Evolutionary conservation across 768 basidiomycete genomes (phyloP).

Genomic region (Collybiopsis luxurians): DNA sequence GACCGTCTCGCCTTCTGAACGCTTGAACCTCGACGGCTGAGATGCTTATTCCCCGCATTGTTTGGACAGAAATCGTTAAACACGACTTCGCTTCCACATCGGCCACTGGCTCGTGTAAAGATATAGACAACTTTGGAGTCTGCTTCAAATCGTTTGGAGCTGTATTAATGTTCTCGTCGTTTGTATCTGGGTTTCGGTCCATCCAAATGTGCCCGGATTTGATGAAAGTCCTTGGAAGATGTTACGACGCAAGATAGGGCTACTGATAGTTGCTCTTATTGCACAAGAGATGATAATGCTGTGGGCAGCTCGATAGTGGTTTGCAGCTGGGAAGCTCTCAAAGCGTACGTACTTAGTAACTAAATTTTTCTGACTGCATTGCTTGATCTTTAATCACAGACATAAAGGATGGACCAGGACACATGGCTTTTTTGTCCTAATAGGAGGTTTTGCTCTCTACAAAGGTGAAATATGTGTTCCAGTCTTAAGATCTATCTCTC

Average conservation of each 20-base stretch:
- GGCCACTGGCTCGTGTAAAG: no score
- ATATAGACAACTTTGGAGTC: no score
- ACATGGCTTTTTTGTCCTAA: constrained; percentile 11
- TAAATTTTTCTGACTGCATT: no score
- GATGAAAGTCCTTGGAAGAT: neutral
- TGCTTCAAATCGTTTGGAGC: constrained; percentile 10
- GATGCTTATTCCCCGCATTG: no score
- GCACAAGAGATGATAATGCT: constrained; percentile 9
- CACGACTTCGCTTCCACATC: no score
- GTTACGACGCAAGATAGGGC: neutral
- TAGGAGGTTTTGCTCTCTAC: constrained; percentile 16
- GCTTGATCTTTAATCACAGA: no score
- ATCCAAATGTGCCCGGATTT: constrained; percentile 5
- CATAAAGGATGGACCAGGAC: neutral
- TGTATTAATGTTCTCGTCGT: neutral
- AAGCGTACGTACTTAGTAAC: neutral
- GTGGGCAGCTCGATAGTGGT: constrained; percentile 12
- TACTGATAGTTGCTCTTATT: neutral
- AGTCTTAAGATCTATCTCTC: neutral
- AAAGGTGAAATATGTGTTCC: neutral
- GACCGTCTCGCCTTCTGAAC: no score
- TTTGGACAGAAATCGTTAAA: no score
- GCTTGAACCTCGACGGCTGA: no score
- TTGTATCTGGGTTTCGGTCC: constrained; percentile 7
- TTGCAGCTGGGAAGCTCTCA: neutral